Percentiles rank a stretch among this genome's conserved stretches.
Evolutionary conservation across 2,329 filamentous ascomycete genomes (phyloP).

Genomic region (Calonectria hawksworthii): DNA sequence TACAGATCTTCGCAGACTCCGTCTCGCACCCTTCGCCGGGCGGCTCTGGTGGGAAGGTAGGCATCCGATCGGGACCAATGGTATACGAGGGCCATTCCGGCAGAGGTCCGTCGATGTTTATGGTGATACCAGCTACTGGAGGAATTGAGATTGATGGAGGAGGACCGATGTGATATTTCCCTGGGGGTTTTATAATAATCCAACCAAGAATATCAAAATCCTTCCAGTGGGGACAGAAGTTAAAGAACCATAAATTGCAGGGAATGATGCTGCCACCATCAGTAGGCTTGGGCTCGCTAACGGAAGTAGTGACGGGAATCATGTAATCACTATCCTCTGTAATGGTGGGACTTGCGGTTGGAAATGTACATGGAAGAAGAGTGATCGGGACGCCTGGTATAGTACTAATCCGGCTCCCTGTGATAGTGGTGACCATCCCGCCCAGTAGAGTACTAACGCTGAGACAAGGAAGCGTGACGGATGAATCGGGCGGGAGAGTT

Average conservation of each 20-base stretch:
- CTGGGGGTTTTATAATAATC: neutral
- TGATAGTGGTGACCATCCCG: neutral
- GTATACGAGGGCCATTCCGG: neutral
- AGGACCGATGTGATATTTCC: neutral
- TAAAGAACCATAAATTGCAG: constrained; percentile 2
- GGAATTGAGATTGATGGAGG: neutral
- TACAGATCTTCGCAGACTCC: neutral
- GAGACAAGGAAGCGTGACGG: no score
- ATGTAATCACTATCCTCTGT: neutral
- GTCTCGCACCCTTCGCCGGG: neutral
- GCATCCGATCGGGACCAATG: constrained; percentile 3
- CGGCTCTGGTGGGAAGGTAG: constrained; percentile 4
- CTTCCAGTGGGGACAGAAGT: neutral
- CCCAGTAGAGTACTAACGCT: no score
- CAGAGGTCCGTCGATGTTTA: neutral
- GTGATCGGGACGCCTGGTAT: neutral
- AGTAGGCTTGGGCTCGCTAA: neutral
- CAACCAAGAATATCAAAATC: neutral
- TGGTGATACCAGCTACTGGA: neutral
- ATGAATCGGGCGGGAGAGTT: neutral
- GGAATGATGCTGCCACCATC: neutral
- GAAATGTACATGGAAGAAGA: neutral
- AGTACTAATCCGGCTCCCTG: neutral
- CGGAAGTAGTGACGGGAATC: neutral
- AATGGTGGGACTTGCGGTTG: no score